Conservation (phyloP, 2,329 filamentous ascomycete genomes). For the Knoxdaviesia proteae region DNA sequence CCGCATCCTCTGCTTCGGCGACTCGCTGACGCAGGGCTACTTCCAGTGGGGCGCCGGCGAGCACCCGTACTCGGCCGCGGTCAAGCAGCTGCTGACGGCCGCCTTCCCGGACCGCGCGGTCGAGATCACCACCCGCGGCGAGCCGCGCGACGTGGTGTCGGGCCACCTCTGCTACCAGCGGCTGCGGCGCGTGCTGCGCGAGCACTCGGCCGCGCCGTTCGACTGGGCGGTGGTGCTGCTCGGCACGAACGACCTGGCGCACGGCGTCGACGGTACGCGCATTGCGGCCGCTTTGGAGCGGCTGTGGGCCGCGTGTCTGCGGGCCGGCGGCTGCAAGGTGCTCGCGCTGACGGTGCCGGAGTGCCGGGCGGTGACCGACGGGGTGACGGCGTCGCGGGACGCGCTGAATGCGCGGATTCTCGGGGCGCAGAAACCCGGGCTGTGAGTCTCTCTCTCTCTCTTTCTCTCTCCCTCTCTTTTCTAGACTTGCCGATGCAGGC, state of each 20-base stretch:
- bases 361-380: constrained; percentile 12
- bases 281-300: constrained; percentile 28
- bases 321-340: constrained; percentile 26
- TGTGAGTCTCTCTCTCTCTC: constrained; percentile 16
- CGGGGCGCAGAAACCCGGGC: constrained; percentile 23
- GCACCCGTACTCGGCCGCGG: constrained; percentile 31
- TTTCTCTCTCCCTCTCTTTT: background rate
- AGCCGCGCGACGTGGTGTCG: constrained; percentile 28
- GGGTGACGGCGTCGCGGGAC: constrained; percentile 15
- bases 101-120: constrained; percentile 23
- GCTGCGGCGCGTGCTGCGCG: too few species aligned
- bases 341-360: constrained; percentile 44
- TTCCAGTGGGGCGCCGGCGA: constrained; percentile 17
- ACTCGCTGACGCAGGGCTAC: constrained; percentile 41
- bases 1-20: constrained; percentile 41
- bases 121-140: constrained; percentile 22
- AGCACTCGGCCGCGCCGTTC: constrained; percentile 10
- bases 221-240: constrained; percentile 45
- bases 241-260: constrained; percentile 42
- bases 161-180: constrained; percentile 1
- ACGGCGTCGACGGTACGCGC: constrained; percentile 13
- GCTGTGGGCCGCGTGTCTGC: constrained; percentile 28
- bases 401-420: constrained; percentile 32
- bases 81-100: constrained; percentile 23
- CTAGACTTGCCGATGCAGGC: background rate